Evolutionary conservation across 177 flowering plant species (phyloP).

Genomic region (Viscum album): DNA sequence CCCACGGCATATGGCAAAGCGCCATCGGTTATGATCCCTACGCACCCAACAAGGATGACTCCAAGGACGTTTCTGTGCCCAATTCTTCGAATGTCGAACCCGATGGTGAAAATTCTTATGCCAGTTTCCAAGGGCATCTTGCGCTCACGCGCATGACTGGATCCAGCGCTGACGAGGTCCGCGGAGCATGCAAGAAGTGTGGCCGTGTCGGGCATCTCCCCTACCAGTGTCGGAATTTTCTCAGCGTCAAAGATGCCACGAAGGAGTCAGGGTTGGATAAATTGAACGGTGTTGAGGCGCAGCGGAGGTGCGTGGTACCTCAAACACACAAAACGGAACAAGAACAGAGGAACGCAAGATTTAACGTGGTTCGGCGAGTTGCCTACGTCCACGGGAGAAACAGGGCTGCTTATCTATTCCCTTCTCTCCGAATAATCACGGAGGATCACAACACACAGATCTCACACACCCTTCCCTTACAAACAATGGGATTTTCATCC

Average conservation of each 20-base stretch:
- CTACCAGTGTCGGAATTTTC: conserved; percentile 76
- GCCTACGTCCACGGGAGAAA: too few relatives aligned
- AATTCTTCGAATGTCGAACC: conserved; percentile 35
- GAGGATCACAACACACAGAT: too few relatives aligned
- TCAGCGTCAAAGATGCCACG: conserved; percentile 60
- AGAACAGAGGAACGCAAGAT: too few relatives aligned
- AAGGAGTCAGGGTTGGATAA: conserved; percentile 53
- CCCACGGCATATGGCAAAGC: conserved; percentile 99
- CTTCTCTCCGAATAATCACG: too few relatives aligned
- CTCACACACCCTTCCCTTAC: too few relatives aligned
- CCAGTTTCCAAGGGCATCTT: conserved; percentile 79
- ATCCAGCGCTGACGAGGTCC: conserved; percentile 70
- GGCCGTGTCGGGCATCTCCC: conserved; percentile 92
- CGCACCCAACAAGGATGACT: conserved; percentile 78
- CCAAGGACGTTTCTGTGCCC: conserved; percentile 27
- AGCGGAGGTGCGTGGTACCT: too few relatives aligned
- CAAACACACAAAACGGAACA: too few relatives aligned
- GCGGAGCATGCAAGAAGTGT: conserved; percentile 90
- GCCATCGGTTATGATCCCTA: conserved; percentile 95
- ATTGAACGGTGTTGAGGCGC: too few relatives aligned
- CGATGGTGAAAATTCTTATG: conserved; percentile 74
- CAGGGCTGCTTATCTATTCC: too few relatives aligned
- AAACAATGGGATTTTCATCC: too few relatives aligned
- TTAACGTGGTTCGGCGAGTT: too few relatives aligned
- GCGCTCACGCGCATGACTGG: conserved; percentile 80